A percentile compares a stretch with the other conserved stretches of the same genome.
Conservation (phyloP, 164 flowering plant species). For the Stephania japonica region DNA sequence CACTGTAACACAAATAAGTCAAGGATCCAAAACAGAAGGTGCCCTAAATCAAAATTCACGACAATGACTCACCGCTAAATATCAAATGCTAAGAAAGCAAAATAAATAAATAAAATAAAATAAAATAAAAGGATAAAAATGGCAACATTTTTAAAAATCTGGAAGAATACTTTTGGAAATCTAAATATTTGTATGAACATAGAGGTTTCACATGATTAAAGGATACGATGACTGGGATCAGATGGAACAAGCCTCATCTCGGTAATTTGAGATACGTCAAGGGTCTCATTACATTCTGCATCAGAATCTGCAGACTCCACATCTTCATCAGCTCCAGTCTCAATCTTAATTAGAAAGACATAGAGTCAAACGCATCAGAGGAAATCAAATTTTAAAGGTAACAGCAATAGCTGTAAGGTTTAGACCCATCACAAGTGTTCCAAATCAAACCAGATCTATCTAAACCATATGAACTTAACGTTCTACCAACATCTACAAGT, state of each 20-base stretch:
- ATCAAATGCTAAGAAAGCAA: not conserved
- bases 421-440: not conserved
- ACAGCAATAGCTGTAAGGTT: not conserved
- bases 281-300: constrained; percentile 39
- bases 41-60: not conserved
- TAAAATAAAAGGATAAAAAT: not conserved
- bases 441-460: not conserved
- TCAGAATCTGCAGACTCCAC: constrained; percentile 62
- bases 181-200: not conserved
- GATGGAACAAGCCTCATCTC: constrained; percentile 95
- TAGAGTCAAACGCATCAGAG: not conserved
- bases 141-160: too few relatives aligned
- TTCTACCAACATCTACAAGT: not conserved
- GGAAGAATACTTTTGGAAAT: not conserved
- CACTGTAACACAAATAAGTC: constrained; percentile 39
- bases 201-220: not conserved
- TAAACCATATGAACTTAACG: not conserved
- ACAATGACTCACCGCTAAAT: not conserved
- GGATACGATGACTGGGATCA: constrained; percentile 66
- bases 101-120: not conserved
- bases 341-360: constrained; percentile 49
- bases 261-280: constrained; percentile 57
- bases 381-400: not conserved
- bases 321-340: constrained; percentile 51
- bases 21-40: constrained; percentile 12